Base-by-base conservation (phyloP, 2,329 filamentous ascomycete genomes). In the Endothia cerciana region DNA sequence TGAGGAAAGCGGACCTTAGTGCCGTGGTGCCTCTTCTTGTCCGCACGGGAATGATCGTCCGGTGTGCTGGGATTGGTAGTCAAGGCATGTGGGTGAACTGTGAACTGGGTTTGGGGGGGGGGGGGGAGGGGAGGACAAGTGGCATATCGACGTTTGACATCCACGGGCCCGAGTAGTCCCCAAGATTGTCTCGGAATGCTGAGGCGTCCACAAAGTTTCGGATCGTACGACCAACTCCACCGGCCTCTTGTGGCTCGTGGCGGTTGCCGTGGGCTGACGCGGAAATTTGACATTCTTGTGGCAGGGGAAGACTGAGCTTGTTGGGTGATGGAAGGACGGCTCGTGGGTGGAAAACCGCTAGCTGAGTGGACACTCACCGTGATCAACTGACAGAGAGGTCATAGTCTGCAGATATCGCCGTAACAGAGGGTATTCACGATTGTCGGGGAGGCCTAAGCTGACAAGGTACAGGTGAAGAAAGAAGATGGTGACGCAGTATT, bases 381-480 rank as follows among this genome's bases (percentile, higher is more conserved):
- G n/a, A 38, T 4, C 10, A 10, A 28, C 28, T 28, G 36, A 2
- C 13, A 15, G 38, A 36, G 11, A 25, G 28, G 57, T 49, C 11
- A 28, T 49, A 28, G 5, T 2, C 25, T 15, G 1, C 36, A 25
- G 6, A 59, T 19, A 47, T 60, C 47, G 63, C 36, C 60, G 53
- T 63, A 58, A 60, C 47, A 62, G 60, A 61, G 64, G 66, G 60
- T 68, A 66, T 68, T 66, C 66, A 66, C 64, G 64, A 63, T 63
- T 66, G 60, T 53, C 58, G 60, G 60, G 57, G 56, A 61, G 60
- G 64, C 66, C 66, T 66, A 66, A 57, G 62, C 63, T 66, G 66
- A 68, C 64, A 62, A 64, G 51, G 64, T 66, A 66, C 64, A 68
- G 15, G 56, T 61, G 61, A 66, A 68, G 43, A 66, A 68, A 64